phyloP scores from a whole-genome alignment of 2,329 filamentous ascomycete genomes.

The Trichoderma sp. region DNA sequence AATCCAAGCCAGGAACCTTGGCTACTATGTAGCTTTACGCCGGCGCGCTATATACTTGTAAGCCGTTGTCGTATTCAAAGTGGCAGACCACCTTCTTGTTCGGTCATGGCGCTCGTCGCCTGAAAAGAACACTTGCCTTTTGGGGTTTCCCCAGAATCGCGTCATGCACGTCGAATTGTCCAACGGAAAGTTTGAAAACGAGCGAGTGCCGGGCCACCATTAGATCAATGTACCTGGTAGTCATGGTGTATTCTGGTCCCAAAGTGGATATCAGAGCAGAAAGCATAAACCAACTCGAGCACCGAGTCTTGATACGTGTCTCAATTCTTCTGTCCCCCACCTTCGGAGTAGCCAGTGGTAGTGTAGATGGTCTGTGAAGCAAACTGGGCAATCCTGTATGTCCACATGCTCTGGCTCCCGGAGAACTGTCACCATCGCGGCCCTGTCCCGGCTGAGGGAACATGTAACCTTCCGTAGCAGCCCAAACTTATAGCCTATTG shows the following conservation, averaged over 20 bases:
- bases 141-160: not conserved
- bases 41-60: not conserved
- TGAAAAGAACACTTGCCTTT: not conserved
- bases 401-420: not conserved
- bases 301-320: not conserved
- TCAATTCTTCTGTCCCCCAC: not conserved
- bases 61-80: not conserved
- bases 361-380: not conserved
- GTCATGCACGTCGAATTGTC: not conserved
- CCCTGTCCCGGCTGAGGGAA: not conserved
- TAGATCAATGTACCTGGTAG: not conserved
- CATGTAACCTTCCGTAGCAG: not conserved
- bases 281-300: not conserved
- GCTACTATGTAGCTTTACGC: not conserved
- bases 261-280: not conserved
- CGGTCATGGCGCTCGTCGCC: not conserved
- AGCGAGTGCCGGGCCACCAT: not conserved
- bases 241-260: not conserved
- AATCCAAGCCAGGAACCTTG: not conserved
- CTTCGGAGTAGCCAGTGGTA: not conserved
- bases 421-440: not conserved
- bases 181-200: too few relatives aligned
- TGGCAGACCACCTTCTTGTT: not conserved
- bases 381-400: not conserved
- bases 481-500: not conserved